Conservation (phyloP, 257 asterid species). For the Solanum okadae region DNA sequence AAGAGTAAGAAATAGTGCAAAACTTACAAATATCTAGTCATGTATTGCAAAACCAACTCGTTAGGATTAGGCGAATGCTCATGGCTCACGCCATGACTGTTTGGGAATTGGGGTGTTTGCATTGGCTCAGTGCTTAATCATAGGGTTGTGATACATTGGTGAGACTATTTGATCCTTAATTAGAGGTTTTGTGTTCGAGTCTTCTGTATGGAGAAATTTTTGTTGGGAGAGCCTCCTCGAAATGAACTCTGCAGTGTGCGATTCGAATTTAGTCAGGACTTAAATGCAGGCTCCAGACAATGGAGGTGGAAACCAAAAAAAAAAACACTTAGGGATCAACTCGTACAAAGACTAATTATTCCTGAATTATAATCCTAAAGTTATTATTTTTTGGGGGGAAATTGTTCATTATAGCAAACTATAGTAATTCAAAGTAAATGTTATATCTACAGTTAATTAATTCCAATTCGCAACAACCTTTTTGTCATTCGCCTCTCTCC, state of each 20-base stretch:
- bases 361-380: neutral
- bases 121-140: neutral
- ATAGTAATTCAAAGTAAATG: no score
- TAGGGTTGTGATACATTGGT: no score
- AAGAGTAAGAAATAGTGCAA: neutral
- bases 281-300: rapidly evolving
- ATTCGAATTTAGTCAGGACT: no score
- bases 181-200: rapidly evolving
- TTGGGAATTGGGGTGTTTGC: neutral
- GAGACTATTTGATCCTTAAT: no score
- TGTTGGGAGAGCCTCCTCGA: rapidly evolving
- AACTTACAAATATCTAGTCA: neutral
- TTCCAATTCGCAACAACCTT: no score
- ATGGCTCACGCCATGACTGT: constrained; percentile 32
- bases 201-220: neutral
- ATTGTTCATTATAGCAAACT: no score
- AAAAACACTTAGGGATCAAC: neutral
- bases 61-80: constrained; percentile 12
- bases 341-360: no score
- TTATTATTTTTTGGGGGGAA: no score
- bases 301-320: rapidly evolving
- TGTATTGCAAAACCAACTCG: neutral
- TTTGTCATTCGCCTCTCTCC: no score
- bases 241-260: rapidly evolving
- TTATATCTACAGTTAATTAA: no score